Evolutionary conservation across 2,329 filamentous ascomycete species (phyloP).

Genomic region (Blumeria hordei): DNA sequence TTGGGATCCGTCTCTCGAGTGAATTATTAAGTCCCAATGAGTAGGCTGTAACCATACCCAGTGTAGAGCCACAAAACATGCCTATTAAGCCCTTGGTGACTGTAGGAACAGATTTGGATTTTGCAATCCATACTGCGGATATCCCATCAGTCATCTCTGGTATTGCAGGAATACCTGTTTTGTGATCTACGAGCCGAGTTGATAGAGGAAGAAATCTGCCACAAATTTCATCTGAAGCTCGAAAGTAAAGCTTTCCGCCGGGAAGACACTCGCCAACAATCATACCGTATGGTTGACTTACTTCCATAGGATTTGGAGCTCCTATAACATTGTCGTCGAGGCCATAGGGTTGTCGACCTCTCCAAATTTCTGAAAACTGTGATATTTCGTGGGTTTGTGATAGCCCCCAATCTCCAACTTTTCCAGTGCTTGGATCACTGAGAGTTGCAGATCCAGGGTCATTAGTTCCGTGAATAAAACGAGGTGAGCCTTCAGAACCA

Average conservation of each 20-base stretch:
- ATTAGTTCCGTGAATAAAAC: slow-evolving; percentile 62
- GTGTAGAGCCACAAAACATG: slow-evolving; percentile 61
- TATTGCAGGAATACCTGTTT: slow-evolving; percentile 54
- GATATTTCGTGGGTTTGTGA: slow-evolving; percentile 50
- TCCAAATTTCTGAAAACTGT: slow-evolving; percentile 56
- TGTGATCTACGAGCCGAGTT: slow-evolving; percentile 32
- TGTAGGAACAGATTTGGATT: slow-evolving; percentile 45
- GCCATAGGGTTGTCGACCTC: slow-evolving; percentile 52
- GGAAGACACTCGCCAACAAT: slow-evolving; percentile 71
- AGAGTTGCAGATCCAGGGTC: slow-evolving; percentile 56
- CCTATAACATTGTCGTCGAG: slow-evolving; percentile 57
- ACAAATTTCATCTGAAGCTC: slow-evolving; percentile 46
- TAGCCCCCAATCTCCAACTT: slow-evolving; percentile 60
- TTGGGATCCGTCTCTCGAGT: slow-evolving; percentile 37
- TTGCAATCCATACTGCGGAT: slow-evolving; percentile 73
- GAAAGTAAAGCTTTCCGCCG: slow-evolving; percentile 58
- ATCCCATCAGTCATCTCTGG: slow-evolving; percentile 46
- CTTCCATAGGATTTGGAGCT: slow-evolving; percentile 67
- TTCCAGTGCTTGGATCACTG: slow-evolving; percentile 57
- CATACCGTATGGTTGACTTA: slow-evolving; percentile 66
- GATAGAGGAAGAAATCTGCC: slow-evolving; percentile 49
- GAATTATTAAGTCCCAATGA: slow-evolving; percentile 34
- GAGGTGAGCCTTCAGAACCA: slow-evolving; percentile 43
- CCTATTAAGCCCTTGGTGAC: slow-evolving; percentile 57
- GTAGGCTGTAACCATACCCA: slow-evolving; percentile 64